These are phyloP conservation scores for Saccharum spontaneum DNA, from an alignment of 176 grass and related monocot genomes.

Conservation along the genomic window DNA sequence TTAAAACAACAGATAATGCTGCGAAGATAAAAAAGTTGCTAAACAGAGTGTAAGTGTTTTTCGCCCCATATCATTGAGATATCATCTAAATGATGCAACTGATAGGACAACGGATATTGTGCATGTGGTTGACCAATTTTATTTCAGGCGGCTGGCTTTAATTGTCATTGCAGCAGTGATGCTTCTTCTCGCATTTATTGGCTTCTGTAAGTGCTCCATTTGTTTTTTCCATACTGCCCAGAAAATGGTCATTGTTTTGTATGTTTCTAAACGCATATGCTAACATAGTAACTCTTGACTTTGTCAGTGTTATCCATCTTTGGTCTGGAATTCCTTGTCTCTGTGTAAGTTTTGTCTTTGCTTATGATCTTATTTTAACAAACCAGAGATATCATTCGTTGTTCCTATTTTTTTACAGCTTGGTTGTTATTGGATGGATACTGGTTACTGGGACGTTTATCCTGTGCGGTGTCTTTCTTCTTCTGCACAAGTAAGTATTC, in stretches of 20 bases:
- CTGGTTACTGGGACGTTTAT: conserved; percentile 90
- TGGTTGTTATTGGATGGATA: conserved; percentile 92
- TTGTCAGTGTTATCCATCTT: conserved; percentile 77
- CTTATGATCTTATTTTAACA: conserved; percentile 14
- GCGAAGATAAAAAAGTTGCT: conserved; percentile 58
- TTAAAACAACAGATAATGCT: conserved; percentile 66
- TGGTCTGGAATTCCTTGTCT: conserved; percentile 73
- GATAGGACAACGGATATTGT: conserved; percentile 2
- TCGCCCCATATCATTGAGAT: conserved; percentile 2
- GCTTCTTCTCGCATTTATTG: conserved; percentile 88
- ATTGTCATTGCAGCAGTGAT: conserved; percentile 76
- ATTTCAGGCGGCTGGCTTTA: conserved; percentile 70
- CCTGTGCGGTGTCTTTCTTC: conserved; percentile 84
- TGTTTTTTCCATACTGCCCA: background rate
- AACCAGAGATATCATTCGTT: background rate
- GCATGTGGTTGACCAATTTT: conserved; percentile 17
- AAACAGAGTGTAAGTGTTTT: conserved; percentile 58
- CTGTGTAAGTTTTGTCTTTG: conserved; percentile 60
- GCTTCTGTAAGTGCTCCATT: conserved; percentile 69
- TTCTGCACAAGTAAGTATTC: conserved; percentile 85
- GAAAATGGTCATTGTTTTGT: background rate
- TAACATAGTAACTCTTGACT: conserved; percentile 41
- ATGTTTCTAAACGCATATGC: conserved; percentile 16
- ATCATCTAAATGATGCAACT: conserved; percentile 1
- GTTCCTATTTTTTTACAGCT: conserved; percentile 47